Percentiles rank a stretch among this genome's conserved stretches.
Evolutionary conservation across 106 monocot species (phyloP).

Genomic region (Posidonia australis): DNA sequence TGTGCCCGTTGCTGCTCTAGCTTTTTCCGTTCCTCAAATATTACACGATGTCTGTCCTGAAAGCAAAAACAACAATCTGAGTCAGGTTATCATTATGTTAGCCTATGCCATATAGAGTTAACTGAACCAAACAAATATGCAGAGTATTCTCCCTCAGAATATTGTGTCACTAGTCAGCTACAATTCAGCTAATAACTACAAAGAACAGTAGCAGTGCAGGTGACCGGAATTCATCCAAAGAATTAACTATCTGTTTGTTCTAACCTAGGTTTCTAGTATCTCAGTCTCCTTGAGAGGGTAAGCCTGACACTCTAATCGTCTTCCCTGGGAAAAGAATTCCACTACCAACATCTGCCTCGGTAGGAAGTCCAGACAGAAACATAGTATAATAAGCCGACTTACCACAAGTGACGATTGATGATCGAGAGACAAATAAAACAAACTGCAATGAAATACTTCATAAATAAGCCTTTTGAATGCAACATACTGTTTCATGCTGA

Average conservation of each 20-base stretch:
- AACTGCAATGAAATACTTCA: not conserved
- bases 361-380: not conserved
- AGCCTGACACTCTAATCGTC: not conserved
- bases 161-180: too few relatives aligned
- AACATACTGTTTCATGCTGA: constrained; percentile 69
- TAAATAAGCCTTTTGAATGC: not conserved
- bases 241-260: not conserved
- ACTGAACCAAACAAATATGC: not conserved
- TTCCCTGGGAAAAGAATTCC: not conserved
- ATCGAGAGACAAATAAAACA: not conserved
- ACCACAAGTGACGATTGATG: not conserved
- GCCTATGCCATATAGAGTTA: not conserved
- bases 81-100: not conserved
- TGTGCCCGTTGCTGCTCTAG: constrained; percentile 81
- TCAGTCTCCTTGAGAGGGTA: not conserved
- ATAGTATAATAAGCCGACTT: not conserved
- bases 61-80: constrained; percentile 7
- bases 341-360: not conserved
- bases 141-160: not conserved
- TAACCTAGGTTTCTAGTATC: not conserved
- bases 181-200: too few relatives aligned
- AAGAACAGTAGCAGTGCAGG: not conserved
- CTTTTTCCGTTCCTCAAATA: constrained; percentile 91
- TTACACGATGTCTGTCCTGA: constrained; percentile 80
- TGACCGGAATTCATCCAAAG: too few relatives aligned